Conservation (phyloP, 1,284 basidiomycete species). For the Laetiporus sulphureus region DNA sequence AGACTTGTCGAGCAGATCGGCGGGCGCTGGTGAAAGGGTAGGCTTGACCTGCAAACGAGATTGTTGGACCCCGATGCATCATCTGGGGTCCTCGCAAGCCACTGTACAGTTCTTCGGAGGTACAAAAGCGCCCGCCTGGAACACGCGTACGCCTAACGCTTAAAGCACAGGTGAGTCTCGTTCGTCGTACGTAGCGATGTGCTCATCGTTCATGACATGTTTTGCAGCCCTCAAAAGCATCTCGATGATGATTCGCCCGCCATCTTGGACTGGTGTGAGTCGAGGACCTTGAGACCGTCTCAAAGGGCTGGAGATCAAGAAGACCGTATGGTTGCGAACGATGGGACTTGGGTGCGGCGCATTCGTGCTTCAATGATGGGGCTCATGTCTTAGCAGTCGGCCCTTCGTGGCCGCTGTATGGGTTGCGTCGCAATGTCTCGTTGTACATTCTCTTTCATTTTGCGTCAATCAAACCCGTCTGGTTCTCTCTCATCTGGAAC, state of each 20-base stretch:
- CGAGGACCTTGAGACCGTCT: slow-evolving; percentile 86
- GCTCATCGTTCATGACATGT: slow-evolving; percentile 8
- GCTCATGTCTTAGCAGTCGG: slow-evolving; percentile 32
- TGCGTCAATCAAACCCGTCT: too few species aligned
- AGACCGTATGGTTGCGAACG: slow-evolving; percentile 30
- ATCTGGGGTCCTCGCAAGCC: slow-evolving; percentile 26
- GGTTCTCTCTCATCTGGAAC: too few species aligned
- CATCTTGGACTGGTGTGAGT: slow-evolving; percentile 62
- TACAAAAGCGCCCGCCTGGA: slow-evolving; percentile 16
- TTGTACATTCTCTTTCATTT: slow-evolving; percentile 50
- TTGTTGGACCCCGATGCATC: slow-evolving; percentile 20
- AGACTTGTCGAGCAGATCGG: slow-evolving; percentile 19
- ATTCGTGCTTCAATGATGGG: slow-evolving; percentile 36
- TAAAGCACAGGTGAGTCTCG: slow-evolving; percentile 49
- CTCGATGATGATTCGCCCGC: slow-evolving; percentile 77
- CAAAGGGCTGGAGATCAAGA: slow-evolving; percentile 64
- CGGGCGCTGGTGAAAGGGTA: slow-evolving; percentile 16
- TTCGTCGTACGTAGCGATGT: slow-evolving; percentile 1
- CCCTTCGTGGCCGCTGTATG: slow-evolving; percentile 64
- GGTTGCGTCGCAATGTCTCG: slow-evolving; percentile 79
- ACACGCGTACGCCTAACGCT: slow-evolving; percentile 37
- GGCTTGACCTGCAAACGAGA: slow-evolving; percentile 9
- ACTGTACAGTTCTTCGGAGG: slow-evolving; percentile 32
- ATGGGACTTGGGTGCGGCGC: slow-evolving; percentile 85
- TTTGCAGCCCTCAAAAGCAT: slow-evolving; percentile 72